phyloP scores from a whole-genome alignment of 2,329 filamentous ascomycete species.

The Sclerotinia spermophila region DNA sequence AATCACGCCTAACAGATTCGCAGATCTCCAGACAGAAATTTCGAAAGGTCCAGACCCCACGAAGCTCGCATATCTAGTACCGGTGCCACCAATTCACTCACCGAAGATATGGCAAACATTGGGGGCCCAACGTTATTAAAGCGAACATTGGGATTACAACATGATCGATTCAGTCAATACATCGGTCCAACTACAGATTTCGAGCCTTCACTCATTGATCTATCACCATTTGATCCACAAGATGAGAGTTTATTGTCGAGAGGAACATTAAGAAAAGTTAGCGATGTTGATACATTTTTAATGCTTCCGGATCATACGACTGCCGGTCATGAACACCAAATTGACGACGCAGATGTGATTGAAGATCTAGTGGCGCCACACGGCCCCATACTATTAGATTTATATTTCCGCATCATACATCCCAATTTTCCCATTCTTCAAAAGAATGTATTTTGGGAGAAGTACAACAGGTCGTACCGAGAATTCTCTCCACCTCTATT shows the following conservation, averaged over 20 bases:
- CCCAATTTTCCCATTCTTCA: slow-evolving; percentile 80
- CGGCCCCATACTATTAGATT: slow-evolving; percentile 70
- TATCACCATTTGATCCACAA: slow-evolving; percentile 75
- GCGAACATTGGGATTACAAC: slow-evolving; percentile 70
- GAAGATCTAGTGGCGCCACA: slow-evolving; percentile 73
- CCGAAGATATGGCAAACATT: slow-evolving; percentile 69
- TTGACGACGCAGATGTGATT: slow-evolving; percentile 66
- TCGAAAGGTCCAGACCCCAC: slow-evolving; percentile 52
- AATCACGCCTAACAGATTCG: slow-evolving; percentile 24
- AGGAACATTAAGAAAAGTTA: slow-evolving; percentile 70
- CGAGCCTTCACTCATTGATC: slow-evolving; percentile 76
- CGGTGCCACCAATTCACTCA: slow-evolving; percentile 57
- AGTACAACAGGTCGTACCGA: slow-evolving; percentile 67
- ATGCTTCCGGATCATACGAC: slow-evolving; percentile 73
- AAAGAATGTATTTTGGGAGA: slow-evolving; percentile 74
- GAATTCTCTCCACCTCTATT: slow-evolving; percentile 74
- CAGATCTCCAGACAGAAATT: slow-evolving; percentile 55
- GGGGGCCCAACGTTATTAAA: slow-evolving; percentile 63
- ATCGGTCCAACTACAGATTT: slow-evolving; percentile 81
- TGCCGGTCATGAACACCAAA: slow-evolving; percentile 66
- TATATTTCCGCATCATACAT: slow-evolving; percentile 80
- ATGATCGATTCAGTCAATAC: slow-evolving; percentile 76
- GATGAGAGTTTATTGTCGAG: slow-evolving; percentile 73
- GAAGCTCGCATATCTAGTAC: slow-evolving; percentile 59
- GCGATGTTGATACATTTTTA: slow-evolving; percentile 73